Percentiles rank a stretch among this genome's conserved stretches.
phyloP scores from a whole-genome alignment of 1,139 yeast species.

The Diutina rugosa region DNA sequence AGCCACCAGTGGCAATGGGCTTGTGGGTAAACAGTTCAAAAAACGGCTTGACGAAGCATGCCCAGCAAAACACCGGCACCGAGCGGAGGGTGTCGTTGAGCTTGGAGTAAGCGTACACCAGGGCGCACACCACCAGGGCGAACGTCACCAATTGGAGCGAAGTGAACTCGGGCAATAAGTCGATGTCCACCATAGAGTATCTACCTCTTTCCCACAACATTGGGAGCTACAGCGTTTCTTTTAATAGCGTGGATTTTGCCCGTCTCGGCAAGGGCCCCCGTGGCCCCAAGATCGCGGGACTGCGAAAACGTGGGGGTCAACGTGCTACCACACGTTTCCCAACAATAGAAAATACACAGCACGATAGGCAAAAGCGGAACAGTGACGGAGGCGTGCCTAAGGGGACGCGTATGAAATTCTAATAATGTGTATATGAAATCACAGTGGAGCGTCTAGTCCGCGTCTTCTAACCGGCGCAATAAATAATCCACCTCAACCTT shows the following conservation, averaged over 20 bases:
- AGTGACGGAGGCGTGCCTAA: not conserved
- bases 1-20: constrained; percentile 12
- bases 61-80: constrained; percentile 27
- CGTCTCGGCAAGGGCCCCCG: not conserved
- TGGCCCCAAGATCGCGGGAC: not conserved
- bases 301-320: constrained; percentile 1
- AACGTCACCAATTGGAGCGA: not conserved
- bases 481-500: constrained; percentile 89
- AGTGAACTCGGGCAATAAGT: not conserved
- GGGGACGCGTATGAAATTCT: not conserved
- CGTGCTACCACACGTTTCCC: not conserved
- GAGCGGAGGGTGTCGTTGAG: constrained; percentile 14
- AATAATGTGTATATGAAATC: not conserved
- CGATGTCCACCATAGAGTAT: not conserved
- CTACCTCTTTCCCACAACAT: not conserved
- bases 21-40: constrained; percentile 21
- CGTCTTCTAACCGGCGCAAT: constrained; percentile 67
- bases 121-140: constrained; percentile 1
- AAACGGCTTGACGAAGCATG: constrained; percentile 63
- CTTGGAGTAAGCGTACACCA: not conserved
- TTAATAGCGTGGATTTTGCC: not conserved
- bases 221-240: not conserved
- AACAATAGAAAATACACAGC: not conserved
- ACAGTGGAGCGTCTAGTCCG: constrained; percentile 6
- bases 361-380: not conserved